Base-by-base conservation (phyloP, 495 filamentous ascomycete genomes). In the Penicillium argentinense region DNA sequence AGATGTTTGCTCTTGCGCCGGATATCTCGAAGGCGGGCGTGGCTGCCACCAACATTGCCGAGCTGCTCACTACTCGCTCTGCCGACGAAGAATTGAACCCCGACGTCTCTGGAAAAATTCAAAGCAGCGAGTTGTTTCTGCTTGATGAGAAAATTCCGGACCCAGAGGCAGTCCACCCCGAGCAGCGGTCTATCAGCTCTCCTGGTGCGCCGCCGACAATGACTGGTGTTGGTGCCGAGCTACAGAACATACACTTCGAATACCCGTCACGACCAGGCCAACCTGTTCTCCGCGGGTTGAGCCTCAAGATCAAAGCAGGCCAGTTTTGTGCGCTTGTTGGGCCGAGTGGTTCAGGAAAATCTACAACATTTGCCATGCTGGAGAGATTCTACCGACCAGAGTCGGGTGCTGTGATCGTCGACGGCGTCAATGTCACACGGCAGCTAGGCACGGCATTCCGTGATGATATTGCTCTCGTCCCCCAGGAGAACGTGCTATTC, bases 1-100 rank as follows among this genome's bases (percentile, higher is more conserved):
- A 86, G 54, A 79, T 86, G 69, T 86, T 86, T 52, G 75, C 76
- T 4, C 68, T 86, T 1, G 81, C 81, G 0, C 80, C 82, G 0
- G 81, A 84, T 42, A 62, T 87, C 9, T 80, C 81, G 9, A 77
- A 75, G 30, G 81, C 83, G 2, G 49, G 60, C 4, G 27, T 65
- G 2, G 66, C 68, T 7, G 59, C 66, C 12, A 60, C 64, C 6
- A 65, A 66, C 16, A 66, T 71, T 24, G 49, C 64, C 5, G 54
- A 65, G 36, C 41, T 72, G 14, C 59, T 69, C 6, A 64, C 60
- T n/a, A 59, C 60, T 12, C 53, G 56, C 18, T 66, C 61, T 6
- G 56, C 57, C 1, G 60, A 64, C 18, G 55, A 64, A 16, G 65
- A 65, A 27, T 33, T 69, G 4, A 44, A 48, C 13, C 43, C 43